phyloP scores from a whole-genome alignment of 2,329 filamentous ascomycete genomes.

The Tolypocladium ovalisporum region DNA sequence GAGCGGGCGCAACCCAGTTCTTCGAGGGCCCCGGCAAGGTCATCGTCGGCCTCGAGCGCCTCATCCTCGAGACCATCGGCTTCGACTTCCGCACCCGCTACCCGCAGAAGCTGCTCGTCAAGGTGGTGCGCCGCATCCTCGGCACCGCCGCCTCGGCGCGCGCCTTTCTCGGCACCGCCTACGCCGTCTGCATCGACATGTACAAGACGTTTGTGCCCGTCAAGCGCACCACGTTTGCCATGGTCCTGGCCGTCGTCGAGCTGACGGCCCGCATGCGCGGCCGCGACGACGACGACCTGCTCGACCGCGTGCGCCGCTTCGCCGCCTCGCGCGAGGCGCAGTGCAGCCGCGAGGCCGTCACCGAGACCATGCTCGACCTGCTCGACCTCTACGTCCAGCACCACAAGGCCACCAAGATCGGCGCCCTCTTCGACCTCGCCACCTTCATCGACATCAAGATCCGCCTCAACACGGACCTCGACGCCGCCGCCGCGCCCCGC shows the following conservation, averaged over 20 bases:
- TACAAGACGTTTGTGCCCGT: slow-evolving; percentile 90
- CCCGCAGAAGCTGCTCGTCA: slow-evolving; percentile 75
- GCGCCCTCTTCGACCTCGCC: slow-evolving; percentile 60
- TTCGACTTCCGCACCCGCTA: slow-evolving; percentile 91
- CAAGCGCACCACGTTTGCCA: slow-evolving; percentile 78
- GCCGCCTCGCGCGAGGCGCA: slow-evolving; percentile 31
- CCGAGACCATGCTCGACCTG: slow-evolving; percentile 81
- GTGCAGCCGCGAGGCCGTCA: slow-evolving; percentile 34
- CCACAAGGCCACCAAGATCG: slow-evolving; percentile 61
- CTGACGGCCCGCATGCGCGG: slow-evolving; percentile 61
- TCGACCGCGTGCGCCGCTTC: slow-evolving; percentile 39
- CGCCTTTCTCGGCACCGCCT: slow-evolving; percentile 56
- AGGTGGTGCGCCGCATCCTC: slow-evolving; percentile 55
- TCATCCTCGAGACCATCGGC: slow-evolving; percentile 83
- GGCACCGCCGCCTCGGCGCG: slow-evolving; percentile 11
- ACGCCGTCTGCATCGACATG: slow-evolving; percentile 75
- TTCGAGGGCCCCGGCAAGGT: slow-evolving; percentile 40
- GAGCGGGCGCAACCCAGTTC: too few relatives aligned
- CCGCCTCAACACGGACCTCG: slow-evolving; percentile 70
- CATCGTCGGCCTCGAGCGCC: slow-evolving; percentile 80
- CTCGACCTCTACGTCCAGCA: slow-evolving; percentile 89
- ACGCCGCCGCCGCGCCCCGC: slow-evolving; percentile 48
- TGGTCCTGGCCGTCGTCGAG: slow-evolving; percentile 75
- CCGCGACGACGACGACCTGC: slow-evolving; percentile 33
- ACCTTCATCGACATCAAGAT: slow-evolving; percentile 82